phyloP scores from a whole-genome alignment of 2,329 filamentous ascomycete species.

The Alternaria arbusti region DNA sequence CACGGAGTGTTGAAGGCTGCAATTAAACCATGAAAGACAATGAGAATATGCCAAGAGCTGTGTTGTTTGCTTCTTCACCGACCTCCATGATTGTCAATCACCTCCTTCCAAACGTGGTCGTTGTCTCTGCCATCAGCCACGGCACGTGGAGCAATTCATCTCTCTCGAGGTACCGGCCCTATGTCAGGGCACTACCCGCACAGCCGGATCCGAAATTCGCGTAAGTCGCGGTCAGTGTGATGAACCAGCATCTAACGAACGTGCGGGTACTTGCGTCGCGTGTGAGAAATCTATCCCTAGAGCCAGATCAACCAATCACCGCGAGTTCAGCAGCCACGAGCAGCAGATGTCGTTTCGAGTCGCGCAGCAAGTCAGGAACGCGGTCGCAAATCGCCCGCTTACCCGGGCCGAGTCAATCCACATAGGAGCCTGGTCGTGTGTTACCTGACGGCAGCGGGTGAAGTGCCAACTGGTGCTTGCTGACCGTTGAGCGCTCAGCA shows the following conservation, averaged over 20 bases:
- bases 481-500: constrained; percentile 2
- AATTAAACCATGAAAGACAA: fast-evolving
- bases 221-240: not conserved
- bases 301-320: not conserved
- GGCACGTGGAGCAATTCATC: not conserved
- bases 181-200: not conserved
- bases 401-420: not conserved
- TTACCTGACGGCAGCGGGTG: not conserved
- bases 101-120: not conserved
- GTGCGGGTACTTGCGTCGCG: constrained; percentile 7
- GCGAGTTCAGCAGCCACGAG: not conserved
- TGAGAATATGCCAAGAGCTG: not conserved
- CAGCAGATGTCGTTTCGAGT: not conserved
- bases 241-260: not conserved
- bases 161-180: not conserved
- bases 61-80: not conserved
- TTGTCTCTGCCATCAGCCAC: not conserved
- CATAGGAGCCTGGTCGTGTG: not conserved
- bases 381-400: not conserved
- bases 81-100: not conserved
- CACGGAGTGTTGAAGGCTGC: fast-evolving
- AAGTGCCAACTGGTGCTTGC: constrained; percentile 3
- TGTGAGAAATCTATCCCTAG: not conserved
- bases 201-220: not conserved
- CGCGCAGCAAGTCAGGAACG: constrained; percentile 5